Conservation (phyloP, 2,329 filamentous ascomycete genomes). For the Epichloe scottii region DNA sequence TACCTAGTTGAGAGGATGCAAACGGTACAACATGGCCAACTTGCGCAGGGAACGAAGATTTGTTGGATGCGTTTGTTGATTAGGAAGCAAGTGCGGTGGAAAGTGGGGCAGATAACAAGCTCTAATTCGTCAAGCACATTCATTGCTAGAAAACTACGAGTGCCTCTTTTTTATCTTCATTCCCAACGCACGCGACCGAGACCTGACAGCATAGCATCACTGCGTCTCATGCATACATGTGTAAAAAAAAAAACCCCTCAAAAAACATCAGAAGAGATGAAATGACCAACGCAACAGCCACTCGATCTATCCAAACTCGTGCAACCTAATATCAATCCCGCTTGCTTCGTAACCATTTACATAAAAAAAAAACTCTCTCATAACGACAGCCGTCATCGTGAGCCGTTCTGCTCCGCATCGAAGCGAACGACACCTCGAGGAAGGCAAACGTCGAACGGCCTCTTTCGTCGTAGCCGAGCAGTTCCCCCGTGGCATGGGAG, state of each 20-base stretch:
- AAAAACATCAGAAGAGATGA: not conserved
- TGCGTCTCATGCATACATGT: not conserved
- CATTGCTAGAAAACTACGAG: no score
- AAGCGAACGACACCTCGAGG: slow-evolving; percentile 22
- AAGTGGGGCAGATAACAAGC: no score
- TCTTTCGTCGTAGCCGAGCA: slow-evolving; percentile 24
- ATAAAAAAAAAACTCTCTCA: not conserved
- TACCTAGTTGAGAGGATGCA: not conserved
- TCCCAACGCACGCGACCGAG: no score
- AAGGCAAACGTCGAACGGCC: slow-evolving; percentile 28
- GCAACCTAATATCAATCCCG: not conserved
- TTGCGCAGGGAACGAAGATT: not conserved
- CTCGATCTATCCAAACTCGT: not conserved
- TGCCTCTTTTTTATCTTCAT: no score
- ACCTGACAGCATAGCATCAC: no score
- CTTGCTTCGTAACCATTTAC: not conserved
- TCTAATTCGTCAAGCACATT: no score
- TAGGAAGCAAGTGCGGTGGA: not conserved
- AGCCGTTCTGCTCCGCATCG: slow-evolving; percentile 11
- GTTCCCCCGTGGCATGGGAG: slow-evolving; percentile 17
- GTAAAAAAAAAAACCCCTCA: not conserved
- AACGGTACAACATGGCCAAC: not conserved
- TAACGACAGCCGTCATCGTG: not conserved
- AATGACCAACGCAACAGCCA: not conserved
- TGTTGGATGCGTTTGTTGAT: not conserved